Conservation (phyloP, 164 flowering plant genomes). For the Aristolochia fimbriata region DNA sequence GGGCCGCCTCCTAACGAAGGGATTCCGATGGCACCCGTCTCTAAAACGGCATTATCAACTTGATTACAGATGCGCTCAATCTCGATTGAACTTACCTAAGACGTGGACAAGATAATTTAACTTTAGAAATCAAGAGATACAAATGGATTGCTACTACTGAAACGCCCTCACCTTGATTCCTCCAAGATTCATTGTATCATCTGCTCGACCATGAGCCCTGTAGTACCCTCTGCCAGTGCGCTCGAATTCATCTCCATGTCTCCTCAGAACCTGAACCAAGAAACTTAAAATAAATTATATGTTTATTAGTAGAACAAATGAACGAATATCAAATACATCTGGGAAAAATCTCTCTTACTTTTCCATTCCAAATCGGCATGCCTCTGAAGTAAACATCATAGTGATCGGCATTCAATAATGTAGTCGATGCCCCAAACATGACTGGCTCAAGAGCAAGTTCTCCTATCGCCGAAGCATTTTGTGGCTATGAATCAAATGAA, state of each 20-base stretch:
- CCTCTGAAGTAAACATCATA: conserved; percentile 71
- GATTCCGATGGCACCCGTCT: conserved; percentile 90
- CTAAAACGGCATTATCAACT: conserved; percentile 48
- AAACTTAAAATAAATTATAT: conserved; percentile 5
- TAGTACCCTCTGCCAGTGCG: conserved; percentile 74
- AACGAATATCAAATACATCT: not conserved
- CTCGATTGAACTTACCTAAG: conserved; percentile 90
- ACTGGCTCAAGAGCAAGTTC: conserved; percentile 81
- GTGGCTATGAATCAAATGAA: conserved; percentile 34
- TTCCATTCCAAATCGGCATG: conserved; percentile 81
- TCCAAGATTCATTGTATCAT: conserved; percentile 99
- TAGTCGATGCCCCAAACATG: conserved; percentile 81
- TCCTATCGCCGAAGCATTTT: conserved; percentile 51
- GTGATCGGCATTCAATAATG: conserved; percentile 75
- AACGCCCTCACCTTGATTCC: conserved; percentile 69
- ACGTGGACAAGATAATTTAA: not conserved
- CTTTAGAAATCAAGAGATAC: not conserved
- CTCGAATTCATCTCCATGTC: conserved; percentile 95
- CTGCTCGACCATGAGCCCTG: conserved; percentile 95
- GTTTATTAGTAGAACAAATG: not conserved
- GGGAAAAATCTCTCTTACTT: conserved; percentile 20
- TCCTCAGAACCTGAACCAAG: conserved; percentile 58
- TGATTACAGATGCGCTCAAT: conserved; percentile 78
- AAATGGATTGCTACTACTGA: too few species aligned
- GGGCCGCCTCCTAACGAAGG: conserved; percentile 89